Evolutionary conservation across 768 basidiomycete species (phyloP).

Genomic region (Mycena olivaceomarginata): DNA sequence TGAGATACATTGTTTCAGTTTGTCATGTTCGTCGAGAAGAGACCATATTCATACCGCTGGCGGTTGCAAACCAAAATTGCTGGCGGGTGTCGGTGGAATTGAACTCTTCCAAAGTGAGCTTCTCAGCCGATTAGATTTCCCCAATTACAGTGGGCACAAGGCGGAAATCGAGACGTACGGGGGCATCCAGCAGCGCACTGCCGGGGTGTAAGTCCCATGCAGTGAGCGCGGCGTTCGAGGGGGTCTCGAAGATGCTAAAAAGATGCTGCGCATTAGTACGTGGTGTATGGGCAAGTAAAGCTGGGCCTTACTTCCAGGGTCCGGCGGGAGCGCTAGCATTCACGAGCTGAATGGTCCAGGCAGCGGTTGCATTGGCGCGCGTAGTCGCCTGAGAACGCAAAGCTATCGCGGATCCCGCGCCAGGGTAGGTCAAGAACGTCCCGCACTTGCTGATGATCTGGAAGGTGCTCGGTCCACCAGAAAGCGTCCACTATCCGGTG

Average conservation of each 20-base stretch:
- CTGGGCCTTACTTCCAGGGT: conserved; percentile 5
- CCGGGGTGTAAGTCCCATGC: not conserved
- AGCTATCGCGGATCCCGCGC: conserved; percentile 22
- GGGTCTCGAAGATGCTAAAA: not conserved
- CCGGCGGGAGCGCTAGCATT: conserved; percentile 2
- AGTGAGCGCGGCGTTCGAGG: not conserved
- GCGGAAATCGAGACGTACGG: not conserved
- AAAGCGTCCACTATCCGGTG: not conserved
- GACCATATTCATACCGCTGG: conserved; percentile 5
- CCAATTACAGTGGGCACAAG: conserved; percentile 1
- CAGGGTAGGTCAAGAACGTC: conserved; percentile 18
- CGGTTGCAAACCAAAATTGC: conserved; percentile 11
- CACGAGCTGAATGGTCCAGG: conserved; percentile 5
- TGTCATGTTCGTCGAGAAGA: not conserved
- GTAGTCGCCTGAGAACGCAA: conserved; percentile 22
- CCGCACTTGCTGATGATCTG: conserved; percentile 22
- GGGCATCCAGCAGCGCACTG: not conserved
- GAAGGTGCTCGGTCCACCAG: not conserved
- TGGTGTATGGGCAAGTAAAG: not conserved
- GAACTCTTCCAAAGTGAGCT: conserved; percentile 16
- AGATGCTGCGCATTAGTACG: not conserved
- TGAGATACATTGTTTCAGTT: not conserved
- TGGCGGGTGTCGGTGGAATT: not conserved
- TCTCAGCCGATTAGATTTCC: conserved; percentile 2
- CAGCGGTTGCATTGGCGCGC: conserved; percentile 3